phyloP scores from a whole-genome alignment of 169 alveolate genomes.

The Babesia bigemina region DNA sequence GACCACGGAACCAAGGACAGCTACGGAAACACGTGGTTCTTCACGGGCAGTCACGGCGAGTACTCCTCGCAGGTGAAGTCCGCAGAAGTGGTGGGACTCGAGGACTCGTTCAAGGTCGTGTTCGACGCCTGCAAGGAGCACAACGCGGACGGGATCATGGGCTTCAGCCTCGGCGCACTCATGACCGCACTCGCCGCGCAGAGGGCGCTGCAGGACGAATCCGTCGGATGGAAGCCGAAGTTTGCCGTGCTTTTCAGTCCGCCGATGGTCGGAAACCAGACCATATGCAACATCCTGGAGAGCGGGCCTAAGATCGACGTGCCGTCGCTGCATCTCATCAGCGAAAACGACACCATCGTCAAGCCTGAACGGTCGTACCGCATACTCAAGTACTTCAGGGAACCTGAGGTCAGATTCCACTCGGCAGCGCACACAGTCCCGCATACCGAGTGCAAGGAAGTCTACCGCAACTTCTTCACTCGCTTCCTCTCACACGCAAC shows the following conservation, averaged over 20 bases:
- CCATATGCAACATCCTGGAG: constrained; percentile 12
- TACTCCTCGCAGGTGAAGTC: constrained; percentile 40
- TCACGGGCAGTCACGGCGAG: constrained; percentile 30
- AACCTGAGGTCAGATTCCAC: constrained; percentile 49
- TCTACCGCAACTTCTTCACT: constrained; percentile 45
- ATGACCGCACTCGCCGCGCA: constrained; percentile 45
- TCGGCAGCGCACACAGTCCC: constrained; percentile 61
- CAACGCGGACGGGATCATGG: constrained; percentile 64
- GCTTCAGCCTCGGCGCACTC: constrained; percentile 68
- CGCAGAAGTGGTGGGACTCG: constrained; percentile 46
- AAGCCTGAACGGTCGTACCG: constrained; percentile 39
- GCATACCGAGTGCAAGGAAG: constrained; percentile 44
- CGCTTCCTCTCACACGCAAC: constrained; percentile 14
- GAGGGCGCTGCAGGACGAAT: constrained; percentile 42
- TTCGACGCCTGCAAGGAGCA: constrained; percentile 57
- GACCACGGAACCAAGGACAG: constrained; percentile 47
- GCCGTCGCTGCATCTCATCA: constrained; percentile 58
- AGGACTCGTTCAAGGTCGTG: constrained; percentile 56
- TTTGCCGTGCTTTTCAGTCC: constrained; percentile 49
- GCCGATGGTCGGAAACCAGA: constrained; percentile 19
- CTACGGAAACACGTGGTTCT: constrained; percentile 66
- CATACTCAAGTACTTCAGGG: constrained; percentile 39
- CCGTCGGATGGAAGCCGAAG: constrained; percentile 65
- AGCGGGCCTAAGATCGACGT: constrained; percentile 27
- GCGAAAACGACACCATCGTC: constrained; percentile 49